Percentiles rank a stretch among this genome's conserved stretches.
Evolutionary conservation across 805 yeast genomes (phyloP).

Genomic region (Ogataea nonfermentans): DNA sequence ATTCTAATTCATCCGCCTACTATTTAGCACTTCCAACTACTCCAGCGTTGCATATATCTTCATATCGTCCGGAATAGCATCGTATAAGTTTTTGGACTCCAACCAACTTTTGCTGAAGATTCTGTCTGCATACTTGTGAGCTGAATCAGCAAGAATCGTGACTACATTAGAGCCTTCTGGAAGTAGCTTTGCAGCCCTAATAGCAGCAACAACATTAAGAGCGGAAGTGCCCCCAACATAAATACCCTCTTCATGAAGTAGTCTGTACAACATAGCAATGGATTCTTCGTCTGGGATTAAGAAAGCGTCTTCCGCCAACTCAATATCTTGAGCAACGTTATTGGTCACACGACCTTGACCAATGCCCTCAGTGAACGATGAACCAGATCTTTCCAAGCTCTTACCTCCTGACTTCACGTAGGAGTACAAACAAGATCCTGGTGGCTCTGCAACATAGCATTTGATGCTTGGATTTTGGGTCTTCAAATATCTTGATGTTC

Average conservation of each 20-base stretch:
- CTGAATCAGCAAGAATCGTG: slow-evolving; percentile 86
- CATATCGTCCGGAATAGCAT: slow-evolving; percentile 66
- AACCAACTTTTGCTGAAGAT: slow-evolving; percentile 79
- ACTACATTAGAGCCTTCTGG: slow-evolving; percentile 83
- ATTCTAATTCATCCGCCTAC: too few relatives aligned
- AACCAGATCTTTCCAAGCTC: slow-evolving; percentile 68
- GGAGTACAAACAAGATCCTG: slow-evolving; percentile 83
- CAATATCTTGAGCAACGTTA: slow-evolving; percentile 72
- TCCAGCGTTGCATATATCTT: slow-evolving; percentile 61
- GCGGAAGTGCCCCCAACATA: slow-evolving; percentile 91
- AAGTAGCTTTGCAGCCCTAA: slow-evolving; percentile 65
- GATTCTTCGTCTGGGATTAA: slow-evolving; percentile 76
- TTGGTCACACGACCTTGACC: slow-evolving; percentile 93
- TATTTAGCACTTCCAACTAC: slow-evolving; percentile 11
- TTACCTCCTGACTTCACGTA: slow-evolving; percentile 71
- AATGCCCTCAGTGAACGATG: slow-evolving; percentile 92
- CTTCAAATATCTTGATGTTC: slow-evolving; percentile 76
- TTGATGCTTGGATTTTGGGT: slow-evolving; percentile 60
- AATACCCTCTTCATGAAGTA: slow-evolving; percentile 86
- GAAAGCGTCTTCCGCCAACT: slow-evolving; percentile 74
- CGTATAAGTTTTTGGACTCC: slow-evolving; percentile 61
- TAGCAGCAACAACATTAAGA: slow-evolving; percentile 87
- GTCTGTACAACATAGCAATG: slow-evolving; percentile 77
- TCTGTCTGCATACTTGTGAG: slow-evolving; percentile 83
- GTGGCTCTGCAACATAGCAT: slow-evolving; percentile 85